These are phyloP conservation scores for Clonostachys rhizophaga DNA, from an alignment of 2,329 filamentous ascomycete species.

Conservation along the genomic window DNA sequence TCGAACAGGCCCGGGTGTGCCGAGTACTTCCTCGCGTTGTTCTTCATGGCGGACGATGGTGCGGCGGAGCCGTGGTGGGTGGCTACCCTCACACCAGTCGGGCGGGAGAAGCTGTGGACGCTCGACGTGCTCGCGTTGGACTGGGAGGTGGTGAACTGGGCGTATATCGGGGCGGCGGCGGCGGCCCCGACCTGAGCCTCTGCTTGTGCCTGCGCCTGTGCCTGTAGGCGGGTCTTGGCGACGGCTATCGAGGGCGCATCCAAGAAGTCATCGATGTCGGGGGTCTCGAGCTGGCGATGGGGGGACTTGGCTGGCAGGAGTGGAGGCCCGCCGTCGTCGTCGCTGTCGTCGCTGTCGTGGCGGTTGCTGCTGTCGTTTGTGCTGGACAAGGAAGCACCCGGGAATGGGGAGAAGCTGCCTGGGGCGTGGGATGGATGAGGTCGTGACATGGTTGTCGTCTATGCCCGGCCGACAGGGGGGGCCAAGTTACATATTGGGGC, in stretches of 20 bases:
- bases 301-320: constrained; percentile 13
- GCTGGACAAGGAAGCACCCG: constrained; percentile 20
- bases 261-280: constrained; percentile 17
- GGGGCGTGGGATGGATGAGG: constrained; percentile 37
- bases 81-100: constrained; percentile 24
- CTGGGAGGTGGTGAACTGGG: constrained; percentile 37
- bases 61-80: constrained; percentile 19
- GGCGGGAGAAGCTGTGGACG: constrained; percentile 52
- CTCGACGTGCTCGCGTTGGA: constrained; percentile 41
- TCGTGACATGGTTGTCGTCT: constrained; percentile 36
- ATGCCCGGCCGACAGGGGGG: no score
- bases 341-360: constrained; percentile 12
- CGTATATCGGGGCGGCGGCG: constrained; percentile 40
- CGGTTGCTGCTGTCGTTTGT: constrained; percentile 4
- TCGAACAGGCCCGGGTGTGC: constrained; percentile 75
- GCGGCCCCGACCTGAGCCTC: constrained; percentile 9
- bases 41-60: constrained; percentile 23
- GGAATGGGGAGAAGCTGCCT: constrained; percentile 52
- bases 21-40: constrained; percentile 61
- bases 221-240: constrained; percentile 37
- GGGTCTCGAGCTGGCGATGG: constrained; percentile 23
- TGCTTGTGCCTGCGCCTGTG: constrained; percentile 1
- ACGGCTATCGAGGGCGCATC: constrained; percentile 29
- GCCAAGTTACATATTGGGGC: constrained; percentile 35
- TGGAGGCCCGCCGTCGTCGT: not conserved